Base-by-base conservation (phyloP, 257 asterid species). In the Verbena officinalis region DNA sequence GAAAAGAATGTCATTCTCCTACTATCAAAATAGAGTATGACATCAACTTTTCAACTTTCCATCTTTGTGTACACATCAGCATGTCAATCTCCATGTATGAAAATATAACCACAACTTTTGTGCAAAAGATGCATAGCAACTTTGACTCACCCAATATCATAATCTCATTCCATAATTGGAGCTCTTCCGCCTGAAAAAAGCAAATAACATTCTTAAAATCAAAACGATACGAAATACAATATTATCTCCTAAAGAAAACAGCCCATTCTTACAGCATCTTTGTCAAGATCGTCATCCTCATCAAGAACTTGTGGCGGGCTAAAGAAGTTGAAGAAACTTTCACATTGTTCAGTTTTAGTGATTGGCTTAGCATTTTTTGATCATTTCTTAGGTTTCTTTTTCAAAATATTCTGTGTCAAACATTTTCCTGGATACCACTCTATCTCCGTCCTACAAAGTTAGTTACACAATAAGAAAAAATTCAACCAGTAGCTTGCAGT, bases 271-370 rank as follows among this genome's bases (percentile, higher is more conserved):
- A 87, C 96, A 55, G 80, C 95, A 72, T 92, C 95, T 69, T 89
- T 95, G 68, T 92, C 97, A 14, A 92, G 78, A 44, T 89, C 96
- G 9, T 83, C 96, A 44, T 78, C 93, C 53, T 85, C 96, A 24
- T 89, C 95, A 0, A 94, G 96, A 48, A 89, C 93, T 53, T 85
- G 82, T 9, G 97, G 97, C 55, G 98, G 98, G 72, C 86, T 81
- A 64, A 92, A 92, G 84, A 92, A 92, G 75, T 89, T 90, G 75
- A 92, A 92, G 76, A 92, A 92, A 59, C 96, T 92, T 55, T 85
- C 96, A 62, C 97, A 89, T 9, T 83, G 79, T 76, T 89, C 97
- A 13, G 88, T 89, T 78, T 85, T 87, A 3, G 88, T 85, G 39
- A 87, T 73, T 34, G 90, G 95, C 64, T 85, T 86, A 20, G 86